A percentile compares a stretch with the other conserved stretches of the same genome.
These are phyloP conservation scores for Pleurotus tuber-regium DNA, from an alignment of 768 basidiomycete species.

Conservation along the genomic window DNA sequence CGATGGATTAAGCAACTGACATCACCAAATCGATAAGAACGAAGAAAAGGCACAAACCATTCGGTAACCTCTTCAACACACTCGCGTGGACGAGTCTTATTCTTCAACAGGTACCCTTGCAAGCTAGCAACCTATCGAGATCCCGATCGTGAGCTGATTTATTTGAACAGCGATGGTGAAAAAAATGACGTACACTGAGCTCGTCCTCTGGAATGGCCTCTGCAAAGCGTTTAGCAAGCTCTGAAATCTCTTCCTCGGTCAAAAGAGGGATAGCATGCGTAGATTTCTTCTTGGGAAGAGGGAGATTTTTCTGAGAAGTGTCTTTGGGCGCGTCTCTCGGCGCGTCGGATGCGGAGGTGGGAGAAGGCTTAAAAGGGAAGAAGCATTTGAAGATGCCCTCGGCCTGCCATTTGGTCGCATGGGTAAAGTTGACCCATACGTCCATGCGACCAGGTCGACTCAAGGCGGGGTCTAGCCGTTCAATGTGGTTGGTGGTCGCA, in stretches of 20 bases:
- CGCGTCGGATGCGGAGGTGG: slow-evolving; percentile 17
- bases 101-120: slow-evolving; percentile 86
- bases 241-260: slow-evolving; percentile 72
- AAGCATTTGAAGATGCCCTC: slow-evolving; percentile 93
- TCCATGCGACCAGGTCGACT: slow-evolving; percentile 90
- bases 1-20: neutral
- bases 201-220: slow-evolving; percentile 85
- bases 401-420: slow-evolving; percentile 90
- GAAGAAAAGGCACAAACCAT: slow-evolving; percentile 33
- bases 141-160: slow-evolving; percentile 1
- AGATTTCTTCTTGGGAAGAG: slow-evolving; percentile 63
- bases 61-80: slow-evolving; percentile 77
- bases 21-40: neutral
- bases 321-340: slow-evolving; percentile 40
- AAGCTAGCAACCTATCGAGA: slow-evolving; percentile 66
- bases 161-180: neutral
- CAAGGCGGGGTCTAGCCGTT: slow-evolving; percentile 86
- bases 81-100: slow-evolving; percentile 86
- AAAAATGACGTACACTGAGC: slow-evolving; percentile 61
- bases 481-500: slow-evolving; percentile 93
- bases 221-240: slow-evolving; percentile 79
- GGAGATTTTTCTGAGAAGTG: slow-evolving; percentile 63
- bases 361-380: slow-evolving; percentile 68
- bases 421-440: slow-evolving; percentile 88
- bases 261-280: slow-evolving; percentile 65